Evolutionary conservation across 2,329 filamentous ascomycete genomes (phyloP), one percentile per base, ranked within the genome.

Genomic region (Mariannaea elegans): DNA sequence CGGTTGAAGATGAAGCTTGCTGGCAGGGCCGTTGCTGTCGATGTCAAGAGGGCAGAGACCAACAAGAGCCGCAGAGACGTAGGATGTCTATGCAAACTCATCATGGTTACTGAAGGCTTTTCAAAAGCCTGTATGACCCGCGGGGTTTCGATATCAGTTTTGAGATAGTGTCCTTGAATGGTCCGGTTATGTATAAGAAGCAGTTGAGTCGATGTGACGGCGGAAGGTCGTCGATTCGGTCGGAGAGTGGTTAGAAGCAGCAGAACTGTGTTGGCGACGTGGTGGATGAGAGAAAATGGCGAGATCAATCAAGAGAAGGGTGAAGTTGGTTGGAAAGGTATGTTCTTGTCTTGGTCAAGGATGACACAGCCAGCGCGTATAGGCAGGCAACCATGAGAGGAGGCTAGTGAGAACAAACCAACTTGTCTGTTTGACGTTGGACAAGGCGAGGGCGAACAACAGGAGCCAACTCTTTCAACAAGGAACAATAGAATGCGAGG

Each of bases 1-100:
- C 82, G 78, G 56, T 72, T 68, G 65, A 84, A 80, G 46, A 85
- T 54, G 38, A 69, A 65, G 57, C 69, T 70, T 27, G 73, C 65
- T 44, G 74, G 73, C 19, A 82, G 73, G 48, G 82, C 81, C 34
- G 76, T 75, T 14, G 74, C 66, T 23, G 75, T 75, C 47, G 74
- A 73, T 56, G 83, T 49, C 41, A 36, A 71, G 63, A 77, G 65
- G 42, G 75, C 68, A 56, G 74, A 72, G 59, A 84, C 73, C 63
- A 78, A 70, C 47, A 78, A 70, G 56, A 75, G 73, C 68, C 74
- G 71, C 42, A 76, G 64, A 59, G 73, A 73, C 52, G 53, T 57
- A 29, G 63, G 63, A 24, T 63, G 55, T 45, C 56, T 58, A 41
- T 54, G 47, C 41, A 64, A 53, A 46, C 59, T 32, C 68, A 70